These are phyloP conservation scores for Hanseniaspora pseudoguilliermondii DNA, from an alignment of 805 yeast genomes.

Conservation along the genomic window DNA sequence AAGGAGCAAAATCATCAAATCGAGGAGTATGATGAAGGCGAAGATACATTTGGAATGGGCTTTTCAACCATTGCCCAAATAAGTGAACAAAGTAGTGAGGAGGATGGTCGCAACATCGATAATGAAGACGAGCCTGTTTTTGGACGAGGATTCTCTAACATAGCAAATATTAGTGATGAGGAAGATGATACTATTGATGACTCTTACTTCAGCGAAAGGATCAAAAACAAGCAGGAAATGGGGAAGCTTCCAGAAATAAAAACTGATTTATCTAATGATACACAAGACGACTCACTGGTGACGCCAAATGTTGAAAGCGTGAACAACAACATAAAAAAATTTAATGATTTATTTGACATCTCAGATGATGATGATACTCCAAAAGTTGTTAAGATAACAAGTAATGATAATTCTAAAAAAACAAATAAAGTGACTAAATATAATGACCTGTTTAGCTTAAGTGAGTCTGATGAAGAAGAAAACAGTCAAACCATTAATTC, in stretches of 20 bases:
- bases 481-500: neutral
- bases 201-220: neutral
- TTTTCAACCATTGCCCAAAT: conserved; percentile 5
- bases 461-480: conserved; percentile 16
- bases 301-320: neutral
- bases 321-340: neutral
- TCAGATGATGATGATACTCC: neutral
- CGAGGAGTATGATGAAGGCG: conserved; percentile 14
- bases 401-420: neutral
- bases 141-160: neutral
- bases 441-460: conserved; percentile 14
- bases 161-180: neutral
- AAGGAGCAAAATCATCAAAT: neutral
- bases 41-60: neutral
- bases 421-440: conserved; percentile 4
- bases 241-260: neutral
- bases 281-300: neutral
- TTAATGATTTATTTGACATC: neutral
- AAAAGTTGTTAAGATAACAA: neutral
- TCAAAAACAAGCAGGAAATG: neutral
- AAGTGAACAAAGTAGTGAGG: conserved; percentile 18
- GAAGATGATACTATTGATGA: neutral
- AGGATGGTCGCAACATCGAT: neutral
- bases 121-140: neutral
- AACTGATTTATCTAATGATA: neutral